These are phyloP conservation scores for Amaranthus cruentus DNA, from an alignment of 148 eudicot species.

Conservation along the genomic window DNA sequence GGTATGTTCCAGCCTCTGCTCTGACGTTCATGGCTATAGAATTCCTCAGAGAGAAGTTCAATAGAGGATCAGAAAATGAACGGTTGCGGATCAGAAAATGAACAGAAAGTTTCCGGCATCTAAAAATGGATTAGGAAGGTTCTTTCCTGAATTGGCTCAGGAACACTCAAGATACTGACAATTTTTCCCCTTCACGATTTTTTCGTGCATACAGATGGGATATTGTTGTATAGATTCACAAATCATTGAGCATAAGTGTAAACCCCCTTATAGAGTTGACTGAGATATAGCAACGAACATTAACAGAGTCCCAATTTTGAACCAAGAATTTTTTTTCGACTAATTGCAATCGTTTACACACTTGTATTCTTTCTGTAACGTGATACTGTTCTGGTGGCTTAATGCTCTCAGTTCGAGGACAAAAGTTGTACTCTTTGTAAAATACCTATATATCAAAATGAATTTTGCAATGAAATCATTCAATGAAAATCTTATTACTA, in stretches of 20 bases:
- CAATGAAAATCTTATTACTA: too few species aligned
- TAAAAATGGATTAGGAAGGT: conserved; percentile 47
- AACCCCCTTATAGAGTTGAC: conserved; percentile 9
- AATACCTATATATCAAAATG: too few species aligned
- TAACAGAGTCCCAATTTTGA: background rate
- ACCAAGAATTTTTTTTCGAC: background rate
- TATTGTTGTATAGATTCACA: conserved; percentile 24
- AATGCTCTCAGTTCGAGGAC: too few species aligned
- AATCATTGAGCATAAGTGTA: conserved; percentile 12
- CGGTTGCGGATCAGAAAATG: conserved; percentile 23
- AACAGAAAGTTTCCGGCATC: conserved; percentile 40
- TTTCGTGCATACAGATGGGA: conserved; percentile 14
- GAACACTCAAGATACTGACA: background rate
- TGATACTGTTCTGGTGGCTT: too few species aligned
- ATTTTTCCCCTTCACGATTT: conserved; percentile 20
- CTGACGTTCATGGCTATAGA: conserved; percentile 92
- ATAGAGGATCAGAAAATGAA: conserved; percentile 20
- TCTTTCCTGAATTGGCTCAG: conserved; percentile 43
- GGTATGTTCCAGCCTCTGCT: conserved; percentile 94
- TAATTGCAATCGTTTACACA: background rate
- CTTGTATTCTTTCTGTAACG: background rate
- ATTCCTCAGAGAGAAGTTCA: conserved; percentile 69
- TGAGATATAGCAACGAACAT: background rate
- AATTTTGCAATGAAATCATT: too few species aligned
- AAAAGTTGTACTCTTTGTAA: too few species aligned